Evolutionary conservation across 345 rosid genomes (phyloP), one percentile per base, ranked within the genome.

Genomic region (Xanthoceras sorbifolium): DNA sequence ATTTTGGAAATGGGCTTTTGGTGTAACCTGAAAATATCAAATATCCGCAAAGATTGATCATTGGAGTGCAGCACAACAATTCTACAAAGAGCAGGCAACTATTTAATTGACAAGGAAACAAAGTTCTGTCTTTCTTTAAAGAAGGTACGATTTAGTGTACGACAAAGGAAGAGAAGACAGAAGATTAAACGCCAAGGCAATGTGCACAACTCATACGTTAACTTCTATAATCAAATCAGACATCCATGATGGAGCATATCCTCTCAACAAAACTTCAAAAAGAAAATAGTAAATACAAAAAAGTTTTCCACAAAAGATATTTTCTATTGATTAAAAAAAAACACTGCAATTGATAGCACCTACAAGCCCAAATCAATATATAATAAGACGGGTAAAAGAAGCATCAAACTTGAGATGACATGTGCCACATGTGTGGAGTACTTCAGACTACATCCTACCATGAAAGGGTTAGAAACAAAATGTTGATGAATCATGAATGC

Each of bases 1-100:
- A 46, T 85, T 92, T 78, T 91, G 92, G 84, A 96, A 96, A 87
- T 90, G 93, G 31, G 98, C 91, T 77, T 52, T 80, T 29, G 94
- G 81, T 42, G 93, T 80, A 50, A 96, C 99, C 99, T 96, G 62
- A 67, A 77, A 42, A 79, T 23, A 29, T 25, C 17, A 8, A 4
- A 17, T 11, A 69, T 67, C 62, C 20, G 10, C 22, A 26, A 55
- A 23, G 62, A 32, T 74, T 64, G n/a, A 34, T 31, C 32, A 10
- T 25, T 25, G 2, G n/a, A 44, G n/a, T 29, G 5, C 6, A 31
- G 12, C 2, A 10, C 5, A 42, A 20, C 18, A 42, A 15, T 61
- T 46, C 18, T 17, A 7, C n/a, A 31, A 31, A 9, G 12, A 64
- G 55, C n/a, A 64, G 28, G 36, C 17, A 1, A 42, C 42, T 64